These are phyloP conservation scores for Eudorina sp. DNA, from an alignment of 139 green algal species.

Conservation along the genomic window DNA sequence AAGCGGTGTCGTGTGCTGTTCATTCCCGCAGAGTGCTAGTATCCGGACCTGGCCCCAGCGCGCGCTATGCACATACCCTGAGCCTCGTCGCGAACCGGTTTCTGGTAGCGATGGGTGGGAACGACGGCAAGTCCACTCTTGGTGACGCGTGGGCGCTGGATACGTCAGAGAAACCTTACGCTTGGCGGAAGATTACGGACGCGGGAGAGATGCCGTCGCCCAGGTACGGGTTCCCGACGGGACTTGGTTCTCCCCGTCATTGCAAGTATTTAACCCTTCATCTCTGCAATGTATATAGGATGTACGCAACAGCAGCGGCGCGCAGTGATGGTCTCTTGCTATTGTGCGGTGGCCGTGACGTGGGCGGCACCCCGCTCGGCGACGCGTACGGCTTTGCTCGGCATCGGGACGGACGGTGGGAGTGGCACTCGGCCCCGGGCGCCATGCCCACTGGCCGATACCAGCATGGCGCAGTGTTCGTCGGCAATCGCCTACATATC, in stretches of 20 bases:
- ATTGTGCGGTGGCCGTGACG: conserved; percentile 94
- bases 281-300: conserved; percentile 67
- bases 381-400: conserved; percentile 96
- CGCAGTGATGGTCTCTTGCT: conserved; percentile 96
- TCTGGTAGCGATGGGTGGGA: conserved; percentile 96
- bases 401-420: conserved; percentile 98
- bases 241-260: not conserved
- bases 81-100: conserved; percentile 97
- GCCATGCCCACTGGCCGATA: conserved; percentile 93
- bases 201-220: conserved; percentile 84
- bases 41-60: conserved; percentile 90
- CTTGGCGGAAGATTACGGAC: conserved; percentile 93
- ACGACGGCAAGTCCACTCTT: conserved; percentile 94
- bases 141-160: conserved; percentile 96
- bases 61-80: conserved; percentile 97
- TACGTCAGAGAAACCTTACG: conserved; percentile 99
- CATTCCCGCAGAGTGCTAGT: conserved; percentile 90
- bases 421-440: conserved; percentile 97
- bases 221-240: conserved; percentile 61
- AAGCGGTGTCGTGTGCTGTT: not conserved
- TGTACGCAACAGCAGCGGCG: conserved; percentile 96
- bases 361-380: conserved; percentile 82
- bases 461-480: conserved; percentile 97
- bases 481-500: conserved; percentile 94
- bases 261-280: not conserved